Evolutionary conservation across 441 rosid species (phyloP).

Genomic region (Rhodomyrtus psidioides): DNA sequence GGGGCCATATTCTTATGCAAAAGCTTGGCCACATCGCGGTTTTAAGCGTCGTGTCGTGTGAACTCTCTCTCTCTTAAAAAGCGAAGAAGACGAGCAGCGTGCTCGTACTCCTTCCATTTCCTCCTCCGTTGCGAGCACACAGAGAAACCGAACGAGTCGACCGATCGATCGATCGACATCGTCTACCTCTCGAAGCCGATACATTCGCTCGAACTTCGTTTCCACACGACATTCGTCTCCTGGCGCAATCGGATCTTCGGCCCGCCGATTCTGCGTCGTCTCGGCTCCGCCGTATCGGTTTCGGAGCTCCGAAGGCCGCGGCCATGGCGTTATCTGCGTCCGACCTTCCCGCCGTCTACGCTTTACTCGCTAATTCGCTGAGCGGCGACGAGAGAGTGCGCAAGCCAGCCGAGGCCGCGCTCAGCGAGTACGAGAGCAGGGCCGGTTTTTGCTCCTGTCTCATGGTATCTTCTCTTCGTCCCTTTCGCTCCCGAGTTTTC

Average conservation of each 20-base stretch:
- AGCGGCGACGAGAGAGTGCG: constrained; percentile 75
- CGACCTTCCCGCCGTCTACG: constrained; percentile 81
- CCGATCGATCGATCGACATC: background rate
- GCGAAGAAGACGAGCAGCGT: background rate
- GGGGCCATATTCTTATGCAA: background rate
- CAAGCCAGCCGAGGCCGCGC: constrained; percentile 87
- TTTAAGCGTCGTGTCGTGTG: background rate
- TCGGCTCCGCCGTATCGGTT: background rate
- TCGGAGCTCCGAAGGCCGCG: background rate
- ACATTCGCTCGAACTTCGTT: background rate
- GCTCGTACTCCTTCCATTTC: background rate
- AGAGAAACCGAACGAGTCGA: background rate
- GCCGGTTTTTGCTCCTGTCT: constrained; percentile 97
- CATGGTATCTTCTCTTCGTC: constrained; percentile 36
- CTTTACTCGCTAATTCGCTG: constrained; percentile 80
- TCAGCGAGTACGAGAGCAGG: constrained; percentile 77
- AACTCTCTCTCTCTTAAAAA: background rate
- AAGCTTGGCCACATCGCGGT: background rate
- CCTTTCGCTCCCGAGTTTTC: constrained; percentile 23
- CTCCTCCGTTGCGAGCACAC: background rate
- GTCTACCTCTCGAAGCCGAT: background rate
- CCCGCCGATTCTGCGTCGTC: constrained; percentile 10
- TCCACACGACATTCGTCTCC: background rate
- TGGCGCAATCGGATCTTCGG: constrained; percentile 9
- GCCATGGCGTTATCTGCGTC: constrained; percentile 89